A percentile compares a stretch with the other conserved stretches of the same genome.
phyloP scores from a whole-genome alignment of 768 basidiomycete species.

The Termitomyces sp. region DNA sequence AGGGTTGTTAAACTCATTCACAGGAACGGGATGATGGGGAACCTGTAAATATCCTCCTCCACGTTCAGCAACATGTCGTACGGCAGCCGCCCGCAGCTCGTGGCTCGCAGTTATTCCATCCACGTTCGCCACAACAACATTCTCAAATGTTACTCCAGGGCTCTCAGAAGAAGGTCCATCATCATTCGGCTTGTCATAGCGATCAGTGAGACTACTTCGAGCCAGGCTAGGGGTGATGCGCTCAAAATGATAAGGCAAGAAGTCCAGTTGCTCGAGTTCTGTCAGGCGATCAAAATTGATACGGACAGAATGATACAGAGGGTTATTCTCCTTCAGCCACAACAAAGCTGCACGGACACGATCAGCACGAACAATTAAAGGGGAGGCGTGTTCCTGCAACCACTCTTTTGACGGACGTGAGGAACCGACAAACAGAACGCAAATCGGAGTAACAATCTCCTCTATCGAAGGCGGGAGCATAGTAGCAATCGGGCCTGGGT shows the following conservation, averaged over 20 bases:
- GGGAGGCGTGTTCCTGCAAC: background rate
- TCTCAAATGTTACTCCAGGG: too few relatives aligned
- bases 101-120: background rate
- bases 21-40: background rate
- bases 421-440: constrained; percentile 39
- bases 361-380: background rate
- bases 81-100: background rate
- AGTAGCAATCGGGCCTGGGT: constrained; percentile 23
- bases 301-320: background rate
- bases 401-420: constrained; percentile 25
- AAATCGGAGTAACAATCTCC: constrained; percentile 34
- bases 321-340: background rate
- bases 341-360: background rate
- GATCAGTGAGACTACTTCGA: too few relatives aligned
- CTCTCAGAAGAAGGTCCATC: too few relatives aligned
- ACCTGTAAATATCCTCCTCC: background rate
- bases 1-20: constrained; percentile 36
- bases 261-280: background rate
- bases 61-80: background rate
- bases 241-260: background rate
- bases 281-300: background rate
- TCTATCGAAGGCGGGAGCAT: constrained; percentile 35
- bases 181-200: background rate
- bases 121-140: background rate
- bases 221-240: too few relatives aligned